Conservation (phyloP, 148 eudicot species). For the Hydrangea macrophylla region DNA sequence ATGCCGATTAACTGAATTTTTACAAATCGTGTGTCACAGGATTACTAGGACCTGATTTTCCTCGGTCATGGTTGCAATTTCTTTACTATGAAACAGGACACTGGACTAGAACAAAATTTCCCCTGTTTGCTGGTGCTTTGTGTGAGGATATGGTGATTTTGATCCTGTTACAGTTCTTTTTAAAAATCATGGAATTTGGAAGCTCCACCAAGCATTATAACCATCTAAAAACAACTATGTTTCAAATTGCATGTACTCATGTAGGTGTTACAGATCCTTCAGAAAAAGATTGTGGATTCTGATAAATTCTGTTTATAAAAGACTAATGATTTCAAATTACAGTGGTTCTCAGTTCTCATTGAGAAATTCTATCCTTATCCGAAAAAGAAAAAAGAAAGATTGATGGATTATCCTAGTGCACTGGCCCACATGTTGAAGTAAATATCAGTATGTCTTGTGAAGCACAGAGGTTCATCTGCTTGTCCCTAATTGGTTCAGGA, state of each 20-base stretch:
- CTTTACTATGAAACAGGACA: not conserved
- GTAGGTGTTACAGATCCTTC: too few relatives aligned
- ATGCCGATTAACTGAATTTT: conserved; percentile 16
- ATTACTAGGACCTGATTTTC: not conserved
- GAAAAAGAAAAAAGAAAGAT: too few relatives aligned
- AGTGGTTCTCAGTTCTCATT: too few relatives aligned
- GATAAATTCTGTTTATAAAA: too few relatives aligned
- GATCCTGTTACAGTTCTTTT: not conserved
- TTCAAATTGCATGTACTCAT: too few relatives aligned
- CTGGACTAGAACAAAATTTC: not conserved
- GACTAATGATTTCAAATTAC: too few relatives aligned
- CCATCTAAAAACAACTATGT: too few relatives aligned
- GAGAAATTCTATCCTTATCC: too few relatives aligned
- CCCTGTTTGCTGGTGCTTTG: not conserved
- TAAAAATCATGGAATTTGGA: too few relatives aligned
- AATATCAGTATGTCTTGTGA: too few relatives aligned
- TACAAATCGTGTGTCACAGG: not conserved
- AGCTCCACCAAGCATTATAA: too few relatives aligned
- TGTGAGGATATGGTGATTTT: not conserved
- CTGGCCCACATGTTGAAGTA: not conserved
- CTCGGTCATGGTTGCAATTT: not conserved
- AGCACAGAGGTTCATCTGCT: not conserved
- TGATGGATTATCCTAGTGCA: not conserved
- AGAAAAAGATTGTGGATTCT: too few relatives aligned
- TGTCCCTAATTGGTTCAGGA: not conserved